Base-by-base conservation (phyloP, 2,329 filamentous ascomycete genomes). In the Pseudopyricularia javanii region DNA sequence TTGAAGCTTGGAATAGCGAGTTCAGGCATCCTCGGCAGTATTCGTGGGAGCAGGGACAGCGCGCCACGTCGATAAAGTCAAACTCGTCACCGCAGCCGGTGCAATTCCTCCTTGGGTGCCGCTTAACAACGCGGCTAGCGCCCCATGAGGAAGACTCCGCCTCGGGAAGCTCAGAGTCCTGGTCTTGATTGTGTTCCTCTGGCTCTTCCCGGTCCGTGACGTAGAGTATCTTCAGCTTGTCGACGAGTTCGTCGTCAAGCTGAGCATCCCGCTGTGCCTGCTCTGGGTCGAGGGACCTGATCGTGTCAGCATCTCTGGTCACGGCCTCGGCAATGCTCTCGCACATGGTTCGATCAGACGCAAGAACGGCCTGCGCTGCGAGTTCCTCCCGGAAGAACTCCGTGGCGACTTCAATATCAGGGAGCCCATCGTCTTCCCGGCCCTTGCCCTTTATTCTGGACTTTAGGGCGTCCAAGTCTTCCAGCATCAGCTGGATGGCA, bases 1-100 rank as follows among this genome's bases (percentile, higher is more conserved):
- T 67, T 0, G 74, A 66, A 0, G 59, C 50, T 2, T 56, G 11
- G 59, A 80, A 75, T 0, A 79, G 66, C 0, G 57, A 54, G 1
- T 58, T 58, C 0, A 80, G 58, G 57, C 78, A 82, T 1, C 56
- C 55, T 0, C 59, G 58, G 56, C 78, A 82, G 60, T 79, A 82
- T 7, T 68, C 58, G 54, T 81, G 74, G 0, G 61, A 14, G 60
- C 75, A 64, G 34, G 70, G 63, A 8, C 30, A 34, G 12, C 48
- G 32, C 2, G 33, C 30, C 15, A 32, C 32, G 11, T 34, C 32
- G 20, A 11, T 7, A 9, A 24, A 12, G 20, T 11, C n/a, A 5
- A 24, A 45, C 20, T 17, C 17, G 40, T 9, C 15, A 24, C 20
- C 8, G 20, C 40, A 45, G 0, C 4, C 20, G 2, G 26, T 8